These are phyloP conservation scores for Cyberlindnera samutprakarnensis DNA, from an alignment of 805 yeast species.

Conservation along the genomic window DNA sequence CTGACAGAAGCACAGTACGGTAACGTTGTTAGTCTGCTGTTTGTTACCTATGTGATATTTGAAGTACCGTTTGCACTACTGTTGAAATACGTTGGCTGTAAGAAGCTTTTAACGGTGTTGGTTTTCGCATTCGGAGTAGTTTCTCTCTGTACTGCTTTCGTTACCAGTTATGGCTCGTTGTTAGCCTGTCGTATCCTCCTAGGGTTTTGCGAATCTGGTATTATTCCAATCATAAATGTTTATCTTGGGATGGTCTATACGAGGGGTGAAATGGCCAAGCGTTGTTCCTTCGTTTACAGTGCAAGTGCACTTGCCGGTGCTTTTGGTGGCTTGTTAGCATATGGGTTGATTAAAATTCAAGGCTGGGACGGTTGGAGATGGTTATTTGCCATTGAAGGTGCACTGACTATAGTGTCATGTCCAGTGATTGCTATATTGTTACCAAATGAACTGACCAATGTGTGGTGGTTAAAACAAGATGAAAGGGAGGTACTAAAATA, in stretches of 20 bases:
- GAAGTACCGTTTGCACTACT: conserved; percentile 32
- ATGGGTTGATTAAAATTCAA: conserved; percentile 34
- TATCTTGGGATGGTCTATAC: conserved; percentile 41
- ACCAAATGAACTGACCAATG: conserved; percentile 32
- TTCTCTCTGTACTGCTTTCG: conserved; percentile 36
- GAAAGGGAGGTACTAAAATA: conserved; percentile 30
- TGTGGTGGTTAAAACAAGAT: conserved; percentile 33
- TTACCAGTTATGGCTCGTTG: conserved; percentile 32
- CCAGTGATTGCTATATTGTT: conserved; percentile 28
- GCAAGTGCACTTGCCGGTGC: conserved; percentile 34
- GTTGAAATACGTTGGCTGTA: conserved; percentile 30
- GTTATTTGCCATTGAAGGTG: conserved; percentile 44
- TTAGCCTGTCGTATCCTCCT: conserved; percentile 40
- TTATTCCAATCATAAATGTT: conserved; percentile 42
- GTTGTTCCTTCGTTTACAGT: conserved; percentile 26
- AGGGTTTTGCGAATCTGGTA: conserved; percentile 46
- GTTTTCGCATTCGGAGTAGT: conserved; percentile 31
- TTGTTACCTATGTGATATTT: conserved; percentile 35
- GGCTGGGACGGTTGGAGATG: conserved; percentile 42
- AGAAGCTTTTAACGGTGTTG: conserved; percentile 25
- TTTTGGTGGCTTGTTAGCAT: conserved; percentile 48
- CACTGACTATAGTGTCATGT: conserved; percentile 30
- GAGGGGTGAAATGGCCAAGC: conserved; percentile 38
- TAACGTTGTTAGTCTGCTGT: conserved; percentile 37
- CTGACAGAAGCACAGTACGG: conserved; percentile 33